Conservation (phyloP, 208 protist species). For the Acanthamoeba castellanii region DNA sequence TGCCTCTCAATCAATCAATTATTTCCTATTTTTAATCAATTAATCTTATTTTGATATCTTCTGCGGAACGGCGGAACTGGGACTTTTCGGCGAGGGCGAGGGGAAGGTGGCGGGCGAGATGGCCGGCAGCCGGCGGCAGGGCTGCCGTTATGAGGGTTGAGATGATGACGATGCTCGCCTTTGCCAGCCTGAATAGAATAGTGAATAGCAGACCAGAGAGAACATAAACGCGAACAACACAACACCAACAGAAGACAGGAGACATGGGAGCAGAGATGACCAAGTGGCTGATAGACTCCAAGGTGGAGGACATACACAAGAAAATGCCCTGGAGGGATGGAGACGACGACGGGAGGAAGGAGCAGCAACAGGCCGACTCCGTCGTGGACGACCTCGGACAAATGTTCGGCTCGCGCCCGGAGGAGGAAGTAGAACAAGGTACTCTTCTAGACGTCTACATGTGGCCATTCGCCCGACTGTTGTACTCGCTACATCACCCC, state of each 20-base stretch:
- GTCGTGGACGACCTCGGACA: not conserved
- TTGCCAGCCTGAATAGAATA: too few species aligned
- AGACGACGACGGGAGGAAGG: not conserved
- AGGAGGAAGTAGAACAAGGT: not conserved
- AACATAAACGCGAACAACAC: not conserved
- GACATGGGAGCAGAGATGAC: constrained; percentile 55
- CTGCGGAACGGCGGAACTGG: too few species aligned
- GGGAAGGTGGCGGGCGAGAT: too few species aligned
- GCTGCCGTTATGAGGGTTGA: too few species aligned
- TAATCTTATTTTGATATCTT: too few species aligned
- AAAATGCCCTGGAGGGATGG: constrained; percentile 22
- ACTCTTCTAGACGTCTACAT: too few species aligned
- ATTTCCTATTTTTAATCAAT: too few species aligned
- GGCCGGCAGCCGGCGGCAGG: too few species aligned
- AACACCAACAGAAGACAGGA: not conserved
- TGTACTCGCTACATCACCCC: not conserved
- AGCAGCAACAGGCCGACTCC: not conserved
- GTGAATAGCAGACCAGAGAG: too few species aligned
- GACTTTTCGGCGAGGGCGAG: too few species aligned
- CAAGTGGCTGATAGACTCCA: constrained; percentile 61
- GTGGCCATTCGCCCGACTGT: not conserved
- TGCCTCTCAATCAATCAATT: too few species aligned
- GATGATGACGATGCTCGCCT: too few species aligned
- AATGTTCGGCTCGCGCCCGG: not conserved
- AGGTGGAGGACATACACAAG: constrained; percentile 57